Evolutionary conservation across 2,329 filamentous ascomycete genomes (phyloP).

Genomic region (Talaromyces pinophilus): DNA sequence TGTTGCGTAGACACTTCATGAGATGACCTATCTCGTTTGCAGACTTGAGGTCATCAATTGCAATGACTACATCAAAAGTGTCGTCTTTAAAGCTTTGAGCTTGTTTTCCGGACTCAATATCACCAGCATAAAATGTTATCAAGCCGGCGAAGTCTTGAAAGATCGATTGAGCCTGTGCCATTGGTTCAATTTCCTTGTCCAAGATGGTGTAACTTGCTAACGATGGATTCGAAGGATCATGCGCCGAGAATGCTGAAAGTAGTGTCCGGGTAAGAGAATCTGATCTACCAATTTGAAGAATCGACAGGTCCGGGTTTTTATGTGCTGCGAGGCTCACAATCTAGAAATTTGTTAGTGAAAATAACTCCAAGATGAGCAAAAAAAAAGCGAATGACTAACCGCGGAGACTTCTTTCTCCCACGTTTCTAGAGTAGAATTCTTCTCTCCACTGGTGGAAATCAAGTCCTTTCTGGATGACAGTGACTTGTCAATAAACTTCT

Average conservation of each 20-base stretch:
- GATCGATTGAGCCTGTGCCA: background rate
- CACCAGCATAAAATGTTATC: background rate
- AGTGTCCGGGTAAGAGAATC: background rate
- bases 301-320: conserved; percentile 2
- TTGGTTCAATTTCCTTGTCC: background rate
- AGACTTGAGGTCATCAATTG: background rate
- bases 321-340: background rate
- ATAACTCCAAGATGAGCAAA: background rate
- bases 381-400: background rate
- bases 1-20: background rate
- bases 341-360: background rate
- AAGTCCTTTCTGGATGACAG: background rate
- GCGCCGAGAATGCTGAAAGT: background rate
- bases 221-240: background rate
- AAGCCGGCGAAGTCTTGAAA: background rate
- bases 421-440: background rate
- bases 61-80: background rate
- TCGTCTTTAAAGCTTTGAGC: background rate
- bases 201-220: background rate
- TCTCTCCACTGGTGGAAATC: too few species aligned
- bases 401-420: background rate
- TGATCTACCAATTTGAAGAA: conserved; percentile 11
- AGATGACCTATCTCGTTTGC: background rate
- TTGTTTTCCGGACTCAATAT: background rate
- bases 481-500: background rate